Evolutionary conservation across 2,329 filamentous ascomycete genomes (phyloP).

Genomic region (Aspergillus sojae): DNA sequence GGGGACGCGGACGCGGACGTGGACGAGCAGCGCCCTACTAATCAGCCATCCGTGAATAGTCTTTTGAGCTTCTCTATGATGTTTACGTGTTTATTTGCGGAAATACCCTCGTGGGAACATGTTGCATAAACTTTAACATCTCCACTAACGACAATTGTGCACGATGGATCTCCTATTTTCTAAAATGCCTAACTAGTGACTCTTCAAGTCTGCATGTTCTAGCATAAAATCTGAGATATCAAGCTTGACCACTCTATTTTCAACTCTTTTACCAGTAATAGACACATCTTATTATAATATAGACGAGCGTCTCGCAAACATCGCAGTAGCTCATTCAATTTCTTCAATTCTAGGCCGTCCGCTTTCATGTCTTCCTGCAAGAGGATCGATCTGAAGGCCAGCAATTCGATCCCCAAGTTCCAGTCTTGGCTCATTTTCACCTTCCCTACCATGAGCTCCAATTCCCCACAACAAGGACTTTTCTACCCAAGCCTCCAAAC

Average conservation of each 20-base stretch:
- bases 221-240: neutral
- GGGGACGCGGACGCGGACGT: conserved; percentile 23
- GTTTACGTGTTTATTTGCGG: neutral
- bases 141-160: neutral
- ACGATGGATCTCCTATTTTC: neutral
- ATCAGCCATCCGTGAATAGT: neutral
- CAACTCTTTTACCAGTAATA: neutral
- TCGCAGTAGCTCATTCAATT: conserved; percentile 36
- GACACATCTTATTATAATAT: neutral
- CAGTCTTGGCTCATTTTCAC: conserved; percentile 26
- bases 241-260: neutral
- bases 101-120: neutral
- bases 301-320: neutral
- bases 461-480: conserved; percentile 46
- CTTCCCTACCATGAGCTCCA: conserved; percentile 24
- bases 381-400: conserved; percentile 40
- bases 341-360: conserved; percentile 43
- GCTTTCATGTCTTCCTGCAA: conserved; percentile 25
- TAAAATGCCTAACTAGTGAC: neutral
- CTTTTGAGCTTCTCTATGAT: neutral
- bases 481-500: conserved; percentile 46
- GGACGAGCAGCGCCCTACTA: conserved; percentile 10
- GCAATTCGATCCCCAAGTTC: conserved; percentile 42
- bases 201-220: neutral
- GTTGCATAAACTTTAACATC: neutral